These are phyloP conservation scores for Oryza nivara DNA, from an alignment of 176 grass and related monocot genomes.

Conservation along the genomic window DNA sequence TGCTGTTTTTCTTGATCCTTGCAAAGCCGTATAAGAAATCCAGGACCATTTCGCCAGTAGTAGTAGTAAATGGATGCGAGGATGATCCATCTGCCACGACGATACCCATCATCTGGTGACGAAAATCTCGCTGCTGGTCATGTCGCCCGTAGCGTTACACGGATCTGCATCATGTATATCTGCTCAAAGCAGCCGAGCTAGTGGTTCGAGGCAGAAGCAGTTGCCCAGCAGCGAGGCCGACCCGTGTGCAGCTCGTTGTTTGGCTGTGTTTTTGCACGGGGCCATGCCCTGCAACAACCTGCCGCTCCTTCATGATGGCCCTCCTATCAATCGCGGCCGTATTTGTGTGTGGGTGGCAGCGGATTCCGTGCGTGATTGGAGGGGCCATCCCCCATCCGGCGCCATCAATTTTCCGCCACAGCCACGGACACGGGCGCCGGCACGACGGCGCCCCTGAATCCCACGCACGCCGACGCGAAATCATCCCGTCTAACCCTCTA, in stretches of 20 bases:
- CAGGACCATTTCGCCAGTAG: background rate
- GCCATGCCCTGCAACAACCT: background rate
- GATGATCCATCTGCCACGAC: background rate
- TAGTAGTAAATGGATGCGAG: background rate
- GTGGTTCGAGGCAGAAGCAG: background rate
- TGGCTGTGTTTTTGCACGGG: background rate
- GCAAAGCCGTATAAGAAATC: background rate
- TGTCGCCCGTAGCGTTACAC: background rate
- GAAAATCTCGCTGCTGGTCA: background rate
- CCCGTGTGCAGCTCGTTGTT: background rate
- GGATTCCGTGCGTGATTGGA: background rate
- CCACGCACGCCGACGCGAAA: slow-evolving; percentile 4
- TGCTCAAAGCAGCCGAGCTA: background rate
- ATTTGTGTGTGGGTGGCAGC: background rate
- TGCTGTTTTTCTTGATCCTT: background rate
- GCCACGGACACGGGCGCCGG: background rate
- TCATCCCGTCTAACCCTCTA: background rate
- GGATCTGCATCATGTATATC: no score
- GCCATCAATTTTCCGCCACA: background rate
- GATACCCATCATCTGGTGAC: background rate
- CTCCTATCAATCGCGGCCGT: no score
- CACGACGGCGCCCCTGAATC: slow-evolving; percentile 1
- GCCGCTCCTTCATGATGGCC: background rate
- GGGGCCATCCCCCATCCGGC: background rate
- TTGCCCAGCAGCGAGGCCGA: no score